Conservation (phyloP, 1,284 basidiomycete species). For the Cryptococcus sp. region DNA sequence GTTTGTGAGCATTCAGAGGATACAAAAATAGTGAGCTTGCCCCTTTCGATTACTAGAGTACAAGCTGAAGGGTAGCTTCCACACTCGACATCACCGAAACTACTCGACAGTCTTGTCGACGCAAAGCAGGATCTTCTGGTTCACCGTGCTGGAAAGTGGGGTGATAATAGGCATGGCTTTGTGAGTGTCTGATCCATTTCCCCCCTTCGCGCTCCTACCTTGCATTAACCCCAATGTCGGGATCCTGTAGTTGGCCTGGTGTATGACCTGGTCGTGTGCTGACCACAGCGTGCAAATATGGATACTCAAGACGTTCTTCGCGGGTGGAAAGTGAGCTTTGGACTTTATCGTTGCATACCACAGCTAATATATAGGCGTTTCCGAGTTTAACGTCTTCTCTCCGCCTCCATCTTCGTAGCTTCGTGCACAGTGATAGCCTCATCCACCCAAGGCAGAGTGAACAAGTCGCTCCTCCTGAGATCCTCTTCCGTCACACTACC, state of each 20-base stretch:
- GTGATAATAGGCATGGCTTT: slow-evolving; percentile 72
- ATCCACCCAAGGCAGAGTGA: slow-evolving; percentile 74
- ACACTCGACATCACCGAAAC: slow-evolving; percentile 38
- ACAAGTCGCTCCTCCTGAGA: slow-evolving; percentile 79
- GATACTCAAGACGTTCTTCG: slow-evolving; percentile 88
- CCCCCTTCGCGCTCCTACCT: no score
- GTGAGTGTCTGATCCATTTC: slow-evolving; percentile 26
- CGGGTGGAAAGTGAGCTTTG: slow-evolving; percentile 61
- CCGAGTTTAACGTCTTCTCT: slow-evolving; percentile 17
- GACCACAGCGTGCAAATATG: slow-evolving; percentile 70
- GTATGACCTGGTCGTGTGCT: no score
- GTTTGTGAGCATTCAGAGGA: slow-evolving; percentile 77
- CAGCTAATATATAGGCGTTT: slow-evolving; percentile 16
- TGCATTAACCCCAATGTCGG: no score
- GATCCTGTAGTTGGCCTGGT: no score
- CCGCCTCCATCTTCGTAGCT: slow-evolving; percentile 30
- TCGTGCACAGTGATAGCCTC: slow-evolving; percentile 47
- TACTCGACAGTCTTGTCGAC: slow-evolving; percentile 39
- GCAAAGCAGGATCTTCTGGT: slow-evolving; percentile 70
- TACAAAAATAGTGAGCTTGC: slow-evolving; percentile 75
- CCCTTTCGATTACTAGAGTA: slow-evolving; percentile 31
- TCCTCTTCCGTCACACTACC: slow-evolving; percentile 73
- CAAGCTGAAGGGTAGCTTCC: slow-evolving; percentile 28
- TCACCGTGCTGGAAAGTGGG: slow-evolving; percentile 69
- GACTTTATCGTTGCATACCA: no score